Conservation (phyloP, 768 basidiomycete genomes). For the Suillus plorans region DNA sequence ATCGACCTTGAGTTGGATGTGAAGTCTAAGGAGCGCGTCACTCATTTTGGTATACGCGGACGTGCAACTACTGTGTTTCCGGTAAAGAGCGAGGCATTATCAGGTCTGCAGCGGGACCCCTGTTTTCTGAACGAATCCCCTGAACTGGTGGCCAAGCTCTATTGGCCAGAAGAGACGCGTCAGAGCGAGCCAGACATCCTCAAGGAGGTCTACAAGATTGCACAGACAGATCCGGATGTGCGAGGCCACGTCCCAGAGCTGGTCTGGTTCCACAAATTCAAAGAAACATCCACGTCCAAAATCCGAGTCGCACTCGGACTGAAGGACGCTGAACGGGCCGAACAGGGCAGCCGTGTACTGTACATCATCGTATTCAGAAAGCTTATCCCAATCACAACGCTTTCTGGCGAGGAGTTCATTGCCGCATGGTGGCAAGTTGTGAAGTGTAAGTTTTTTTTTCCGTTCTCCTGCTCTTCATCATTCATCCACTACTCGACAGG, state of each 20-base stretch:
- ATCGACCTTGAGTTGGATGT: neutral
- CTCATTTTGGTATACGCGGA: slow-evolving; percentile 10
- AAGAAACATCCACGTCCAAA: neutral
- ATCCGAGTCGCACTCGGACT: neutral
- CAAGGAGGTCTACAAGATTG: neutral
- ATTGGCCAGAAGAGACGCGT: neutral
- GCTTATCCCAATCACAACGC: neutral
- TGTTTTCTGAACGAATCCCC: neutral
- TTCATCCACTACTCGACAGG: neutral
- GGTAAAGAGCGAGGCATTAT: neutral
- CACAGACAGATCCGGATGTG: neutral
- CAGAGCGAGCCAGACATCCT: neutral
- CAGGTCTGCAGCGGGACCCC: neutral
- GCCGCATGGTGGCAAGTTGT: slow-evolving; percentile 9
- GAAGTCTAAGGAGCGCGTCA: neutral
- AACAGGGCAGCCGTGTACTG: neutral
- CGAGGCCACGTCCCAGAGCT: neutral
- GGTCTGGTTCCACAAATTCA: neutral
- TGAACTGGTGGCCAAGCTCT: neutral
- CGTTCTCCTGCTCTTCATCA: no score
- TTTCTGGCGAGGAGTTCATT: neutral
- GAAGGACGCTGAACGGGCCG: neutral
- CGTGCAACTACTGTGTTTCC: slow-evolving; percentile 13
- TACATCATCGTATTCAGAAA: neutral
- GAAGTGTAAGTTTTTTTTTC: neutral